A percentile compares a stretch with the other conserved stretches of the same genome.
These are phyloP conservation scores for Tylopilus sp. DNA, from an alignment of 768 basidiomycete species.

Conservation along the genomic window DNA sequence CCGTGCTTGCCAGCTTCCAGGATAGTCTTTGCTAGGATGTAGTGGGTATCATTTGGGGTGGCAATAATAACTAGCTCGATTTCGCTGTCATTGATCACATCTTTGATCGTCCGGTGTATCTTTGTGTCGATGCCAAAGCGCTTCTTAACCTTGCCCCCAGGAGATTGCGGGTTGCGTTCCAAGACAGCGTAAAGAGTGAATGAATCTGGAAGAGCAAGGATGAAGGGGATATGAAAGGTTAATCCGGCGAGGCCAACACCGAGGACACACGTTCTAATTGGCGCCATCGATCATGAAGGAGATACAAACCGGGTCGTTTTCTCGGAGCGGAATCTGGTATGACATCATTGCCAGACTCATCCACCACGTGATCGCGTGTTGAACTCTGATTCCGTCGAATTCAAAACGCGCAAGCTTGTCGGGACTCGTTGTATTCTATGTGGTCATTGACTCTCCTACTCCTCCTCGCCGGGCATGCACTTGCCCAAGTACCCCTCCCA, in stretches of 20 bases:
- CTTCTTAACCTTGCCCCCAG: slow-evolving; percentile 62
- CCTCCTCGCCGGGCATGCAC: slow-evolving; percentile 25
- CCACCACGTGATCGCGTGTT: slow-evolving; percentile 24
- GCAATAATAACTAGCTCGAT: slow-evolving; percentile 68
- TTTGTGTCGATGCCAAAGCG: slow-evolving; percentile 57
- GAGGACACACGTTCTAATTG: slow-evolving; percentile 68
- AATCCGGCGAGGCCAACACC: slow-evolving; percentile 75
- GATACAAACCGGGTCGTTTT: background rate
- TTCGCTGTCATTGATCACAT: slow-evolving; percentile 57
- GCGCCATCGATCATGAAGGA: slow-evolving; percentile 22
- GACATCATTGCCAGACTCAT: slow-evolving; percentile 16
- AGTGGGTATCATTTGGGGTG: slow-evolving; percentile 76
- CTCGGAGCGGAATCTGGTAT: background rate
- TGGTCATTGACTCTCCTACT: slow-evolving; percentile 15
- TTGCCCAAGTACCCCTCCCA: slow-evolving; percentile 62
- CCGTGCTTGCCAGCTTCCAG: slow-evolving; percentile 73
- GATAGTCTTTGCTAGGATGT: slow-evolving; percentile 58
- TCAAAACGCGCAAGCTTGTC: background rate
- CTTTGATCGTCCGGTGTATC: slow-evolving; percentile 58
- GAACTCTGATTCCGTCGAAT: background rate
- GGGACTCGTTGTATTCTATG: slow-evolving; percentile 10
- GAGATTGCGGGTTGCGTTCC: slow-evolving; percentile 60
- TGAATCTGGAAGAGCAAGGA: slow-evolving; percentile 65
- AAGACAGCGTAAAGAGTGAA: slow-evolving; percentile 75
- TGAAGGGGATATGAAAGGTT: slow-evolving; percentile 79